Conservation (phyloP, 2,329 filamentous ascomycete species). For the Xylaria sp. region DNA sequence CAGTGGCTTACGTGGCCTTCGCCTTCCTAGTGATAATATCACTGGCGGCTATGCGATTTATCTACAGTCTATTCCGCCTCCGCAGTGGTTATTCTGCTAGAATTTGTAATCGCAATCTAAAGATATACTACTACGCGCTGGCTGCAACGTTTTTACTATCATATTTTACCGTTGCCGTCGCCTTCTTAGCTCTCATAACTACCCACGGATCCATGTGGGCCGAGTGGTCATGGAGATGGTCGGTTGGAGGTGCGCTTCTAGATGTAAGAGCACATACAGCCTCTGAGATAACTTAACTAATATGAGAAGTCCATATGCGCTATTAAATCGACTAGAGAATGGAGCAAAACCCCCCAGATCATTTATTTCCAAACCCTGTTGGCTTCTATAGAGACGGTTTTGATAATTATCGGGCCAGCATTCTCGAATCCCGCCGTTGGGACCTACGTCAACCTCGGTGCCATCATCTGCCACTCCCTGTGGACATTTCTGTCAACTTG, state of each 20-base stretch:
- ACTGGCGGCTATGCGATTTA: background rate
- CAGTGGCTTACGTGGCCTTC: conserved; percentile 14
- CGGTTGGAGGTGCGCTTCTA: conserved; percentile 7
- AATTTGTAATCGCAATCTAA: background rate
- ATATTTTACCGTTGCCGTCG: background rate
- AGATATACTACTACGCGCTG: background rate
- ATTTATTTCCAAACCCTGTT: background rate
- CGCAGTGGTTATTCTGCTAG: background rate
- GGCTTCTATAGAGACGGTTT: background rate
- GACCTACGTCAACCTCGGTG: conserved; percentile 3
- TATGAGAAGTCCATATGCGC: conserved; percentile 4
- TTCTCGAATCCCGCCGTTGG: background rate
- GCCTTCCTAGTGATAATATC: background rate
- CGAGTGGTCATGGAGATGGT: conserved; percentile 22
- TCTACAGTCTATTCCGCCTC: background rate
- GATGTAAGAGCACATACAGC: conserved; percentile 10
- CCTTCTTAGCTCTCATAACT: background rate
- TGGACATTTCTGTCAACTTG: conserved; percentile 13
- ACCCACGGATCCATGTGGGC: background rate
- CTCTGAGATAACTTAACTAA: background rate
- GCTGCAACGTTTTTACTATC: background rate
- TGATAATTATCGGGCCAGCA: background rate
- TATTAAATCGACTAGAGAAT: background rate
- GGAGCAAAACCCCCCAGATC: background rate
- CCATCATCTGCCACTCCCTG: conserved; percentile 4